Conservation (phyloP, 2,329 filamentous ascomycete species). For the Scedosporium boydii region DNA sequence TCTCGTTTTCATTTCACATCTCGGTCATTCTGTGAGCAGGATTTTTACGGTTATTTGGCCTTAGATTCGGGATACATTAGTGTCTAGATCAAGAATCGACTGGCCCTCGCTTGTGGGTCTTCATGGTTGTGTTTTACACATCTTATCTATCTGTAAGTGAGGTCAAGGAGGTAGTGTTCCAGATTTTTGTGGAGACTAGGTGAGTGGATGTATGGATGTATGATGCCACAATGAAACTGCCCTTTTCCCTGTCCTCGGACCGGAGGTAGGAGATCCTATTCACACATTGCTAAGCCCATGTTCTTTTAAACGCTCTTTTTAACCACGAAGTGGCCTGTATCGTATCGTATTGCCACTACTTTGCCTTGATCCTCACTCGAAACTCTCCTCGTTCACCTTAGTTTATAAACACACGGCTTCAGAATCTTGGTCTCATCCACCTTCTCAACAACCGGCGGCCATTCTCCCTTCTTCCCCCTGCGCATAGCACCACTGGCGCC, state of each 20-base stretch:
- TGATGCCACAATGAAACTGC: no score
- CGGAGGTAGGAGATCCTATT: no score
- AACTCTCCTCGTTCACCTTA: conserved; percentile 42
- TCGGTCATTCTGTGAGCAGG: not conserved
- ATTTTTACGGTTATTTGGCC: not conserved
- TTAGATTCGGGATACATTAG: not conserved
- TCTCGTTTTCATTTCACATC: not conserved
- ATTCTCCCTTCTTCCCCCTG: conserved; percentile 38
- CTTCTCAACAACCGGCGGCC: conserved; percentile 42
- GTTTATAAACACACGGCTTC: conserved; percentile 95
- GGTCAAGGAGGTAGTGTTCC: no score
- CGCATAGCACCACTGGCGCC: conserved; percentile 27
- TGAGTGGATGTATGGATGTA: no score
- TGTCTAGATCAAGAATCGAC: not conserved
- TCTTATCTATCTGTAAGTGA: no score
- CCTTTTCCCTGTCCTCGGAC: no score
- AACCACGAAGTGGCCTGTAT: no score
- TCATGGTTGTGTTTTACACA: not conserved
- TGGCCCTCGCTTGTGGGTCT: not conserved
- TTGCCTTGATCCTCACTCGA: not conserved
- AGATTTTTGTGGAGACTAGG: no score
- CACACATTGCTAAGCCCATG: no score
- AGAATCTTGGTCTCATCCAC: conserved; percentile 57
- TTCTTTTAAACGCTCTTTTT: no score
- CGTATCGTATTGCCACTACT: no score